These are phyloP conservation scores for Lepiota venenata DNA, from an alignment of 768 basidiomycete species.

Conservation along the genomic window DNA sequence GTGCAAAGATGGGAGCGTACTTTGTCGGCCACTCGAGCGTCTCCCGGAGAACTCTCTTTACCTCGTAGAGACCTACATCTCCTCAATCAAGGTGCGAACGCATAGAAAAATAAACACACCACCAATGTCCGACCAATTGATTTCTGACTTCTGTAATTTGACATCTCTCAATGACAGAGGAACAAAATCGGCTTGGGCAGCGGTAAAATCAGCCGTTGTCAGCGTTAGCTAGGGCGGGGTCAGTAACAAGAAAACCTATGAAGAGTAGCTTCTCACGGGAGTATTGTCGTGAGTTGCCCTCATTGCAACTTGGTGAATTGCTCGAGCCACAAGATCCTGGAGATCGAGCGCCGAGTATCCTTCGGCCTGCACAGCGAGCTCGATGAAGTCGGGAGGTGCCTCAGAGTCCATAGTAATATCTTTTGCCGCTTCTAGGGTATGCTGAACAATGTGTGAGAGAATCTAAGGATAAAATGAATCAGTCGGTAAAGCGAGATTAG, in stretches of 20 bases:
- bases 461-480: conserved; percentile 37
- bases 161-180: conserved; percentile 87
- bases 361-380: conserved; percentile 82
- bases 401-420: conserved; percentile 44
- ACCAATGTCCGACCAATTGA: conserved; percentile 92
- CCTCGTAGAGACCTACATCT: conserved; percentile 66
- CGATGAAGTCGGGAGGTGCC: conserved; percentile 65
- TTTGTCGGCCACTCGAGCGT: conserved; percentile 99
- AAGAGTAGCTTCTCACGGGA: conserved; percentile 21
- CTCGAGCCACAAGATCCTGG: conserved; percentile 76
- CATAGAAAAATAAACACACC: conserved; percentile 39
- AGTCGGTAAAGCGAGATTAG: background rate
- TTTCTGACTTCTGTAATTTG: conserved; percentile 82
- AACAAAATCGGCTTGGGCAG: conserved; percentile 81
- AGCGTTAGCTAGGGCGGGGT: conserved; percentile 30
- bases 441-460: conserved; percentile 45
- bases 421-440: conserved; percentile 39
- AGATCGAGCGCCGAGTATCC: conserved; percentile 90
- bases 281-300: conserved; percentile 38
- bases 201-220: conserved; percentile 64
- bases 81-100: background rate
- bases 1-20: conserved; percentile 91
- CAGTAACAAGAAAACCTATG: background rate
- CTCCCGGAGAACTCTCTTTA: conserved; percentile 77
- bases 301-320: conserved; percentile 79